A percentile compares a stretch with the other conserved stretches of the same genome.
These are phyloP conservation scores for Diaporthe velutina DNA, from an alignment of 2,329 filamentous ascomycete genomes.

Conservation along the genomic window DNA sequence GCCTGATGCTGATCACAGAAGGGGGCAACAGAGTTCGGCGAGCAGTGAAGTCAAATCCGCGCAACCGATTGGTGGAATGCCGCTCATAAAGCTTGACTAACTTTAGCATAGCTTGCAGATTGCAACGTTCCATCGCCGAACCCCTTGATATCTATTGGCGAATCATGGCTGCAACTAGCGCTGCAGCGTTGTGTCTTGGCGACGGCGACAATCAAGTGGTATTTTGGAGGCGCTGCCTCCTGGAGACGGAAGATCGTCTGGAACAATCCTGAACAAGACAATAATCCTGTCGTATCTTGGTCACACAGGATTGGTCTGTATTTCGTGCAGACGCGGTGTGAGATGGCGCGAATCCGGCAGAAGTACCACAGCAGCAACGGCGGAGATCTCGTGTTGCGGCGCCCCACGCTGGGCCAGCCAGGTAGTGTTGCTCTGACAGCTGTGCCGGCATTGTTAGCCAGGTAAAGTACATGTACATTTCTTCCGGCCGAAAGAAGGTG, in stretches of 20 bases:
- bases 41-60: constrained; percentile 33
- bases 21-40: constrained; percentile 9
- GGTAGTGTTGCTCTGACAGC: constrained; percentile 9
- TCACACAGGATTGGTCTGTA: constrained; percentile 10
- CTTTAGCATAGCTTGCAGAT: constrained; percentile 35
- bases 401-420: constrained; percentile 2
- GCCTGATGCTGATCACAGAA: constrained; percentile 24
- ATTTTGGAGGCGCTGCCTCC: constrained; percentile 20
- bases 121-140: constrained; percentile 39
- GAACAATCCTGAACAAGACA: constrained; percentile 14
- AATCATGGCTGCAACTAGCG: constrained; percentile 22
- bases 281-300: constrained; percentile 14
- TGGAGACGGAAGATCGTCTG: constrained; percentile 9
- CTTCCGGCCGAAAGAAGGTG: constrained; percentile 18
- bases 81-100: constrained; percentile 21
- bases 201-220: constrained; percentile 18
- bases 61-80: constrained; percentile 36
- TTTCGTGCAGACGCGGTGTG: constrained; percentile 6
- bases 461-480: constrained; percentile 2
- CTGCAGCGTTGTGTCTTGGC: constrained; percentile 22
- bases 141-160: constrained; percentile 33
- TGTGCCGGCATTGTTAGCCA: neutral
- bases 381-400: constrained; percentile 27
- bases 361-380: constrained; percentile 6
- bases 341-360: neutral